phyloP scores from a whole-genome alignment of 2,329 filamentous ascomycete species.

The Lecanicillium sp. region DNA sequence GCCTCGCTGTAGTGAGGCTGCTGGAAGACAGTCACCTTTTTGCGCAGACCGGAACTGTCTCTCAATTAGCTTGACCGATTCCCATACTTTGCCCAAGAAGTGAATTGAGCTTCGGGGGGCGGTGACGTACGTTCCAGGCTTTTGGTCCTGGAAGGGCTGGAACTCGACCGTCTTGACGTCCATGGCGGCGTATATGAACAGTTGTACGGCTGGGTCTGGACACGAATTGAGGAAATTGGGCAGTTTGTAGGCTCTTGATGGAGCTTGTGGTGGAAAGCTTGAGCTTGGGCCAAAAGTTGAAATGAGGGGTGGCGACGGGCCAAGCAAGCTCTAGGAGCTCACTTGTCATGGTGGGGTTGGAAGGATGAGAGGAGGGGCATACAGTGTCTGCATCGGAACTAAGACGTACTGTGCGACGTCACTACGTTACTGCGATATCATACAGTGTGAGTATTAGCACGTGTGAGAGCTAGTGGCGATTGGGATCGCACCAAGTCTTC shows the following conservation, averaged over 20 bases:
- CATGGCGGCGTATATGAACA: constrained; percentile 44
- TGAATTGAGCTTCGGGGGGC: constrained; percentile 2
- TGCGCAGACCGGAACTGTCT: constrained; percentile 85
- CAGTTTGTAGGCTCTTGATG: too few species aligned
- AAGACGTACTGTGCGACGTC: too few species aligned
- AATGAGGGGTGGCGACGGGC: constrained; percentile 9
- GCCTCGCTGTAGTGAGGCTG: constrained; percentile 91
- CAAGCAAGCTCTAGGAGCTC: constrained; percentile 6
- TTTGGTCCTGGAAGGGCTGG: constrained; percentile 88
- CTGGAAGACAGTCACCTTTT: constrained; percentile 98
- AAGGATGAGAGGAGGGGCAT: too few species aligned
- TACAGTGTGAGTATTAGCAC: constrained; percentile 5
- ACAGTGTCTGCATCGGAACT: too few species aligned
- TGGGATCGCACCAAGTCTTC: too few species aligned
- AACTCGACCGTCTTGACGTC: constrained; percentile 68
- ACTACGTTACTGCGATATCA: too few species aligned
- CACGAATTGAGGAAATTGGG: neutral
- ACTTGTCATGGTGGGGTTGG: constrained; percentile 6
- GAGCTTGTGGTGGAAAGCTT: neutral
- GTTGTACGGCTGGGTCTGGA: constrained; percentile 5
- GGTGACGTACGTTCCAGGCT: constrained; percentile 88
- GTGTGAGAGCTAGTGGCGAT: constrained; percentile 1
- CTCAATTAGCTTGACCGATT: neutral
- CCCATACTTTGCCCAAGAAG: too few species aligned
- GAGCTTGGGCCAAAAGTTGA: constrained; percentile 3